Evolutionary conservation across 2,329 filamentous ascomycete genomes (phyloP), one percentile per base, ranked within the genome.

Genomic region (Penicillium sp.): DNA sequence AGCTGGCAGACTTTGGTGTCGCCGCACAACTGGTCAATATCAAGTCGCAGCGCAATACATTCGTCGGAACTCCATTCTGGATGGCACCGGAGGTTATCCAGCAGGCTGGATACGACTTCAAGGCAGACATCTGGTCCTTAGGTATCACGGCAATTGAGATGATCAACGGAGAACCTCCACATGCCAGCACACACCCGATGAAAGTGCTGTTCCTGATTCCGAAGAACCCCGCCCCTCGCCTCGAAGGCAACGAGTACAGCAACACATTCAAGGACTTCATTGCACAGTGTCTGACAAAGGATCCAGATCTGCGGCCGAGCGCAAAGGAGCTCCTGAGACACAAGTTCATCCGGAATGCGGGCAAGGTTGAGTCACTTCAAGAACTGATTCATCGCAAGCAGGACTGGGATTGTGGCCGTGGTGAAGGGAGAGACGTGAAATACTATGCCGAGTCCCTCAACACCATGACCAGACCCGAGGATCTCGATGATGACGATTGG

Each of bases 11-110:
- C 77, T 99, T 99, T 72, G 94, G 94, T 59, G 94, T 99, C 42
- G 94, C 94, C 8, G 93, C 94, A 31, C 94, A 99, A 75, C 82
- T 99, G 68, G 96, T 91, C 60, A 96, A 97, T 72, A 96, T 97
- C 78, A 97, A 97, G 77, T 97, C 93, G 2, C 92, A 97, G 75
- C 87, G 94, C 54, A 93, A 97, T 76, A 99, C 94, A 0, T 97
- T 99, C 70, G 94, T 99, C 21, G 94, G 94, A 21, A 97, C 93
- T 0, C 94, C 94, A 0, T 96, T 96, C 72, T 96, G 92, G 92
- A 96, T 96, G 92, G 92, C 92, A 0, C 92, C 92, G 1, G 92
- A 96, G 72, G 92, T 96, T 36, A 96, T 96, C 65, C 89, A 96
- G 73, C 91, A 96, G 76, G 86, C 90, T 62, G 85, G 85, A 42